These are phyloP conservation scores for Yamadazyma diospyri DNA, from an alignment of 1,139 yeast species.

Conservation along the genomic window DNA sequence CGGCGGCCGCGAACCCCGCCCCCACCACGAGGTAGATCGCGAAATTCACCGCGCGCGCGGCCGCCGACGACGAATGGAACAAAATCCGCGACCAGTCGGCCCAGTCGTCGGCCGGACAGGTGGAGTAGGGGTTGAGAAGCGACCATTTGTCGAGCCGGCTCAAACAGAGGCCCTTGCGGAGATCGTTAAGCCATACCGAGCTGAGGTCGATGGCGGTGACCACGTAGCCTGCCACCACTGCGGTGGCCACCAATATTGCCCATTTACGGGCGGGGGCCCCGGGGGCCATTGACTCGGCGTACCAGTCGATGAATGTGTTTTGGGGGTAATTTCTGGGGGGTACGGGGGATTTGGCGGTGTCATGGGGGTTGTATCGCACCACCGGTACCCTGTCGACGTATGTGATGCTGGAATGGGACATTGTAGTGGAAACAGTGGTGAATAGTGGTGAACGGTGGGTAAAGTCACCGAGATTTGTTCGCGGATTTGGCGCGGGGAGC, in stretches of 20 bases:
- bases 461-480: no score
- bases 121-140: slow-evolving; percentile 40
- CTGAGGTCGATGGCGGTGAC: slow-evolving; percentile 60
- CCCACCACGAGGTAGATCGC: slow-evolving; percentile 38
- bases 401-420: no score
- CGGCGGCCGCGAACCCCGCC: slow-evolving; percentile 21
- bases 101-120: slow-evolving; percentile 45
- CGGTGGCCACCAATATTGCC: slow-evolving; percentile 54
- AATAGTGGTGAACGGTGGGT: no score
- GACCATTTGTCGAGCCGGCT: slow-evolving; percentile 41
- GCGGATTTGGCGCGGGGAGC: no score
- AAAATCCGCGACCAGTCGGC: slow-evolving; percentile 36
- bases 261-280: slow-evolving; percentile 35
- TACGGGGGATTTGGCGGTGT: not conserved
- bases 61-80: slow-evolving; percentile 18
- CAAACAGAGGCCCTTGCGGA: slow-evolving; percentile 47
- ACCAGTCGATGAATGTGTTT: slow-evolving; percentile 39
- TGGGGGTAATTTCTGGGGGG: slow-evolving; percentile 20
- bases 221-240: slow-evolving; percentile 55
- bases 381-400: no score
- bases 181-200: slow-evolving; percentile 61
- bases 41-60: slow-evolving; percentile 26
- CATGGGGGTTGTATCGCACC: no score
- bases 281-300: slow-evolving; percentile 19
- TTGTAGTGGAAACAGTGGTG: no score